Conservation (phyloP, 495 filamentous ascomycete genomes). For the Podospora pseudocomata region DNA sequence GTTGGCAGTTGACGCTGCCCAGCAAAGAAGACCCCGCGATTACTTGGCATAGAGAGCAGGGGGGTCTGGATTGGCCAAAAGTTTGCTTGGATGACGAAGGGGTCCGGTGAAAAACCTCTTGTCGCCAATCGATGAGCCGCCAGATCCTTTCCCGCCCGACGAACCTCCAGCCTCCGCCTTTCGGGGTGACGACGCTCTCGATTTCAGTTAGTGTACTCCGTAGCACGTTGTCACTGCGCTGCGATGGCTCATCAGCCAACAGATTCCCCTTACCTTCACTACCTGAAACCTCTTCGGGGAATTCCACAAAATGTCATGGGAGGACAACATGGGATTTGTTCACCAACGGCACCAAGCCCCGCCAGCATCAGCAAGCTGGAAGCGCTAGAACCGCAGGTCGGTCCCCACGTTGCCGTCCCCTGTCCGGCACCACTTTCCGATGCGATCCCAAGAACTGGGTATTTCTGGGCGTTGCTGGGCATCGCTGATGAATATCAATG, state of each 20-base stretch:
- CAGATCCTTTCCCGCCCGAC: not conserved
- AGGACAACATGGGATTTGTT: not conserved
- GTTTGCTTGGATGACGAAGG: not conserved
- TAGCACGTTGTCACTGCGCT: too few species aligned
- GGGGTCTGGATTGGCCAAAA: not conserved
- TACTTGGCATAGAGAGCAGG: not conserved
- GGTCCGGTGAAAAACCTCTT: not conserved
- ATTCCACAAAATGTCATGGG: not conserved
- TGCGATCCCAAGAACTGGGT: not conserved
- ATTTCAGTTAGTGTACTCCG: not conserved
- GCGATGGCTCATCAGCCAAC: not conserved
- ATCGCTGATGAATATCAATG: not conserved
- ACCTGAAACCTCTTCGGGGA: not conserved
- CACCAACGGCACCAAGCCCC: not conserved
- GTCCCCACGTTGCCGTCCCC: not conserved
- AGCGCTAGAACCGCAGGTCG: not conserved
- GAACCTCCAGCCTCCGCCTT: not conserved
- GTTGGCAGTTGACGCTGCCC: not conserved
- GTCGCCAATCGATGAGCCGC: not conserved
- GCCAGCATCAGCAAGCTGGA: not conserved
- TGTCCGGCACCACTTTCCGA: not conserved
- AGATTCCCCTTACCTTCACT: not conserved
- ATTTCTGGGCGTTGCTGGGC: not conserved
- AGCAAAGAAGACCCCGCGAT: not conserved
- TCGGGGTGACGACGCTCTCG: not conserved